Conservation (phyloP, 768 basidiomycete genomes). For the Trametes coccinea region DNA sequence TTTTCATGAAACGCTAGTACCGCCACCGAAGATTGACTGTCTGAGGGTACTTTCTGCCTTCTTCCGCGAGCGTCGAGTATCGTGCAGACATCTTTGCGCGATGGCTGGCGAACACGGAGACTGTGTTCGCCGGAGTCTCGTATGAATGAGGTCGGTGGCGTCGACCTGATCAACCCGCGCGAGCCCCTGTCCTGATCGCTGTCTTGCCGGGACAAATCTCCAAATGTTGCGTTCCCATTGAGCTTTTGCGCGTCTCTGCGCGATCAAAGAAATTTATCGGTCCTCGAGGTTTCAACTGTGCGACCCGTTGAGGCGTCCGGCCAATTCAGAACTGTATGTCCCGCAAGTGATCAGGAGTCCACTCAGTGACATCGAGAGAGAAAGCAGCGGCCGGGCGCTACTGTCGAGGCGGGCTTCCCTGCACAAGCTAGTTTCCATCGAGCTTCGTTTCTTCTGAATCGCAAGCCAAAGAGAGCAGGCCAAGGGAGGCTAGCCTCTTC, state of each 20-base stretch:
- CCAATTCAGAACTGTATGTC: too few relatives aligned
- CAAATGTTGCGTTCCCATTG: too few relatives aligned
- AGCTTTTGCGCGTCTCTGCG: too few relatives aligned
- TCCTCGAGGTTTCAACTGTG: neutral
- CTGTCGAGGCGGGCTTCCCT: too few relatives aligned
- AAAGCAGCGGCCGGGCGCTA: too few relatives aligned
- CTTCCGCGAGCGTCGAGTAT: too few relatives aligned
- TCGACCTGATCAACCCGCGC: neutral
- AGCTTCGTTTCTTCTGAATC: neutral
- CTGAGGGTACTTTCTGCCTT: neutral
- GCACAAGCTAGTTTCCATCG: neutral
- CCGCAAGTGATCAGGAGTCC: too few relatives aligned
- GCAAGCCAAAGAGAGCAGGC: neutral
- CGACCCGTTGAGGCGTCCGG: too few relatives aligned
- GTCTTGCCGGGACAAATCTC: neutral
- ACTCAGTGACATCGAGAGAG: too few relatives aligned
- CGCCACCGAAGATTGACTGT: neutral
- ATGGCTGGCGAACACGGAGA: too few relatives aligned
- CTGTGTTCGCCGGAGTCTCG: neutral
- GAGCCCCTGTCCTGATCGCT: neutral
- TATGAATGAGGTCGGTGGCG: constrained; percentile 6
- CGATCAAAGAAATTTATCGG: neutral
- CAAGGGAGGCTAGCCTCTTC: neutral
- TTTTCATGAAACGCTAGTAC: neutral
- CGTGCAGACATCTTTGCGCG: too few relatives aligned